Percentiles rank a stretch among this genome's conserved stretches.
These are phyloP conservation scores for Solanum neorickii DNA, from an alignment of 257 asterid species.

Conservation along the genomic window DNA sequence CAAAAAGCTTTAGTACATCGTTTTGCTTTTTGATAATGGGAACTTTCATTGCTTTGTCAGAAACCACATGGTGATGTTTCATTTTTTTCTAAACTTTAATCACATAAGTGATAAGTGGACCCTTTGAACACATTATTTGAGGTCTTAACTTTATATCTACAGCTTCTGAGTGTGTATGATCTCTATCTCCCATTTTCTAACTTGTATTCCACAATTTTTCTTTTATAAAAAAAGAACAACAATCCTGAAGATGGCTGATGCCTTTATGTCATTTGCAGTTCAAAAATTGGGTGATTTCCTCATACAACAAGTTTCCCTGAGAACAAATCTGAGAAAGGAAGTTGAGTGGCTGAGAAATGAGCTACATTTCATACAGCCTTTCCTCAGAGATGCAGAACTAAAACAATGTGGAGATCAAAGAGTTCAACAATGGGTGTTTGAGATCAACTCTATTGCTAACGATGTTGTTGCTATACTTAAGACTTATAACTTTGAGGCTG, in stretches of 20 bases:
- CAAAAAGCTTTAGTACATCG: neutral
- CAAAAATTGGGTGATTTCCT: neutral
- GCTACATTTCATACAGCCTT: neutral
- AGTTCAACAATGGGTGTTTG: neutral
- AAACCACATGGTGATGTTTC: too few species aligned
- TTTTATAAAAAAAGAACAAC: too few species aligned
- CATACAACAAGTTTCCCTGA: neutral
- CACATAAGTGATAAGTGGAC: neutral
- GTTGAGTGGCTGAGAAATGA: neutral
- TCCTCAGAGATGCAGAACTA: neutral
- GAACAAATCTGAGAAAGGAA: neutral
- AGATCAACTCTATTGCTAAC: neutral
- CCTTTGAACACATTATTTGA: neutral
- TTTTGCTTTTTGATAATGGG: neutral
- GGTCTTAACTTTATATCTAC: neutral
- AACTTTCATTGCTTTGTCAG: neutral
- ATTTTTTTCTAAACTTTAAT: neutral
- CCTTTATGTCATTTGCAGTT: neutral
- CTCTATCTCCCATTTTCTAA: too few species aligned
- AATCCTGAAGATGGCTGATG: neutral
- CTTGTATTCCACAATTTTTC: neutral
- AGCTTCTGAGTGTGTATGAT: neutral
- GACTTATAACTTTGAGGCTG: neutral
- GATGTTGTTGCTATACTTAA: neutral
- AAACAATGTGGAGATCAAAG: neutral